These are phyloP conservation scores for Sordariomycetes sp. DNA, from an alignment of 2,329 filamentous ascomycete species.

Conservation along the genomic window DNA sequence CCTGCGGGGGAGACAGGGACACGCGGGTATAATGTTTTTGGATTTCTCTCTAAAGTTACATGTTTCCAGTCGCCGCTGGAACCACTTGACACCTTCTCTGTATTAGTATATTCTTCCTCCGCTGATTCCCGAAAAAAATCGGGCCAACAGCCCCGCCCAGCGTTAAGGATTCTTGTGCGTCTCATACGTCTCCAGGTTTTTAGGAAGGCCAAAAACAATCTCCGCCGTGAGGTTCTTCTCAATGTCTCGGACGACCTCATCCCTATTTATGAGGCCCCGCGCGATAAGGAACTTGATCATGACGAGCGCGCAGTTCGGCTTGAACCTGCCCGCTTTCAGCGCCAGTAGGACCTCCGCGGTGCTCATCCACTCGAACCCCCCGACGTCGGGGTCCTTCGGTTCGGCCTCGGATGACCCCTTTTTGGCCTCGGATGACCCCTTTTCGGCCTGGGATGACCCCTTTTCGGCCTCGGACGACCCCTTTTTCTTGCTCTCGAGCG, in stretches of 20 bases:
- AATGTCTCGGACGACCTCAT: conserved; percentile 31
- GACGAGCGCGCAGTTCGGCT: conserved; percentile 71
- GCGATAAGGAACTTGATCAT: conserved; percentile 74
- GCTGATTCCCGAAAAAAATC: too few relatives aligned
- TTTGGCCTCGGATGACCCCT: neutral
- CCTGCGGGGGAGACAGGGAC: too few relatives aligned
- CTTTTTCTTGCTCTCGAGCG: conserved; percentile 49
- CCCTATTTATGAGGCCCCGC: conserved; percentile 63
- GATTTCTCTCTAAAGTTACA: too few relatives aligned
- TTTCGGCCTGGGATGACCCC: neutral
- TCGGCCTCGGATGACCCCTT: neutral
- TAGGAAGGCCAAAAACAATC: neutral
- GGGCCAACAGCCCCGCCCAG: neutral
- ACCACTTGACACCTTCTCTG: too few relatives aligned
- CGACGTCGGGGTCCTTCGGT: conserved; percentile 69
- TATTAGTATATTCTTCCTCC: too few relatives aligned
- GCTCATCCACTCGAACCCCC: conserved; percentile 58
- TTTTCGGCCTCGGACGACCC: too few relatives aligned
- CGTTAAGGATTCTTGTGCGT: too few relatives aligned
- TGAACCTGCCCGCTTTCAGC: conserved; percentile 64
- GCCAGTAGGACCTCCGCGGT: conserved; percentile 48
- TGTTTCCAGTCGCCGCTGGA: too few relatives aligned
- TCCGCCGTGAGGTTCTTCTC: conserved; percentile 36
- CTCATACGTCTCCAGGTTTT: neutral
- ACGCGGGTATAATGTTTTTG: too few relatives aligned